A percentile compares a stretch with the other conserved stretches of the same genome.
Evolutionary conservation across 345 rosid species (phyloP).

Genomic region (Euphorbia lathyris): DNA sequence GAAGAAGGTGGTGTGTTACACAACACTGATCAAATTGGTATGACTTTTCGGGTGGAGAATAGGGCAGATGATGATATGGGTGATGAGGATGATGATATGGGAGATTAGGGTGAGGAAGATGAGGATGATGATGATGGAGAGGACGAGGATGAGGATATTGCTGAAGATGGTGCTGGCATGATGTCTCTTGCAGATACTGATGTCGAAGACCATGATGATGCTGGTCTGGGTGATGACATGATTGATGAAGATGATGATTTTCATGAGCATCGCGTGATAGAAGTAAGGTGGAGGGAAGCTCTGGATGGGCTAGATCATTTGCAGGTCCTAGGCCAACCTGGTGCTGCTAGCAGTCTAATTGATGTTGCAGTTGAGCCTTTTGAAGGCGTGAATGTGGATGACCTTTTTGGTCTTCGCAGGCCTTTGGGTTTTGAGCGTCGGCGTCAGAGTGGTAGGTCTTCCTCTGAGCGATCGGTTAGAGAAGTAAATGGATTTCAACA

Average conservation of each 20-base stretch:
- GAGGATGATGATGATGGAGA: conserved; percentile 87
- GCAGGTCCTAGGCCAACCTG: conserved; percentile 89
- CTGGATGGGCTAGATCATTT: conserved; percentile 91
- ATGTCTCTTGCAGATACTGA: conserved; percentile 95
- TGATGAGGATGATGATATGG: conserved; percentile 95
- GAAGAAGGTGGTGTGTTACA: conserved; percentile 62
- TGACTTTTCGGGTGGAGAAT: conserved; percentile 74
- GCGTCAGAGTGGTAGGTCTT: conserved; percentile 69
- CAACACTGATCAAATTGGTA: conserved; percentile 64
- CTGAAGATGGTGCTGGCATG: conserved; percentile 92
- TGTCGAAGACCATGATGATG: conserved; percentile 91
- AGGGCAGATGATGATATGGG: conserved; percentile 82
- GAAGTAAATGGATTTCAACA: conserved; percentile 88
- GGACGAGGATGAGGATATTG: conserved; percentile 88
- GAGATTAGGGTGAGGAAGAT: conserved; percentile 88
- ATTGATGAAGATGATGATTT: conserved; percentile 95
- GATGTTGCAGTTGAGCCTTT: conserved; percentile 93
- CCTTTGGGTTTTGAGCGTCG: conserved; percentile 87
- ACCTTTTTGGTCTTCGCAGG: conserved; percentile 84
- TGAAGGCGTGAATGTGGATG: conserved; percentile 94
- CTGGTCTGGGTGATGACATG: conserved; percentile 91
- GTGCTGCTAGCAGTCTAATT: conserved; percentile 61
- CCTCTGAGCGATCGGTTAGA: conserved; percentile 63
- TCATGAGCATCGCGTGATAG: conserved; percentile 83
- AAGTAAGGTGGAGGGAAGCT: conserved; percentile 95